Evolutionary conservation across 1,284 basidiomycete species (phyloP).

Genomic region (Heterobasidion annosum): DNA sequence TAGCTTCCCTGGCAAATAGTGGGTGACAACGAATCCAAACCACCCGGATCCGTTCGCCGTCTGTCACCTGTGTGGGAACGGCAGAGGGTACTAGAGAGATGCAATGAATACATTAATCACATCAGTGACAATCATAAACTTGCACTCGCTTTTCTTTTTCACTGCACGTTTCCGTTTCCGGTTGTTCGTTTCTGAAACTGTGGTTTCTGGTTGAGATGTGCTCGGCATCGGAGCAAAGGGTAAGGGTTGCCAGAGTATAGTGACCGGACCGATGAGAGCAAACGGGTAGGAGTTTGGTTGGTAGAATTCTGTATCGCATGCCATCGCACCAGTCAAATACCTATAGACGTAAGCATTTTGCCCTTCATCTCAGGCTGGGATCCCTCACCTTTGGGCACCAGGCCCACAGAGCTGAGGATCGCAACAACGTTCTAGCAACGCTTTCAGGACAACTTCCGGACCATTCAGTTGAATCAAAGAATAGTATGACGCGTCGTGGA

Average conservation of each 20-base stretch:
- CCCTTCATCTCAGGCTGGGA: background rate
- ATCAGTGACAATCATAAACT: background rate
- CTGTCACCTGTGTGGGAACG: slow-evolving; percentile 1
- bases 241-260: slow-evolving; percentile 62
- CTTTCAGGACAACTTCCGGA: slow-evolving; percentile 41
- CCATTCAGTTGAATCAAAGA: slow-evolving; percentile 70
- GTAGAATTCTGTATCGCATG: slow-evolving; percentile 57
- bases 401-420: slow-evolving; percentile 53
- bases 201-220: background rate
- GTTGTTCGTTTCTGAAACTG: slow-evolving; percentile 7
- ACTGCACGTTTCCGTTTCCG: slow-evolving; percentile 14
- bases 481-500: slow-evolving; percentile 85
- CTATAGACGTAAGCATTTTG: slow-evolving; percentile 22
- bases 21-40: slow-evolving; percentile 81
- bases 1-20: slow-evolving; percentile 48
- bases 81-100: slow-evolving; percentile 5
- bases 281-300: slow-evolving; percentile 57
- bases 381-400: slow-evolving; percentile 44
- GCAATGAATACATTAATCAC: background rate
- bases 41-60: slow-evolving; percentile 21
- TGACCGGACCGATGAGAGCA: slow-evolving; percentile 60
- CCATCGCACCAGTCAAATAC: slow-evolving; percentile 45
- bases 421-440: slow-evolving; percentile 47
- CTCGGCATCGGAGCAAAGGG: slow-evolving; percentile 10
- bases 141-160: slow-evolving; percentile 8